Evolutionary conservation across 257 asterid species (phyloP).

Genomic region (Penstemon davidsonii): DNA sequence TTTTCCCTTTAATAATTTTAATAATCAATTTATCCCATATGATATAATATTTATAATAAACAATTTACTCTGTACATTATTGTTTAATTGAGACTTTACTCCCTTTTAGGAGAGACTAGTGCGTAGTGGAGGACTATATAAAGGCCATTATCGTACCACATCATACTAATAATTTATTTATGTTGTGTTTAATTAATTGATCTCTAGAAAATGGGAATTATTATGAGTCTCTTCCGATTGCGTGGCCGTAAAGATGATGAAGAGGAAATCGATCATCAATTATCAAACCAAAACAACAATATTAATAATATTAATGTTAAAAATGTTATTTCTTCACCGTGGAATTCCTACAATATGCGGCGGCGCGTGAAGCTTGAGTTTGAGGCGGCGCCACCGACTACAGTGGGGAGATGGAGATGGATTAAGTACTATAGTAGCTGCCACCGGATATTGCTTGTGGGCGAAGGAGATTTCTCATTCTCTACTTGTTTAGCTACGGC

Average conservation of each 20-base stretch:
- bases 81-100: too few relatives aligned
- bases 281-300: too few relatives aligned
- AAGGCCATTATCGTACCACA: too few relatives aligned
- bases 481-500: constrained; percentile 21
- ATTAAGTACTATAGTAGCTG: constrained; percentile 16
- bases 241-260: background rate
- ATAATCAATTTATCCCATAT: too few relatives aligned
- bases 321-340: background rate
- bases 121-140: too few relatives aligned
- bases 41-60: too few relatives aligned
- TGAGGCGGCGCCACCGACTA: background rate
- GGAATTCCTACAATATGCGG: background rate
- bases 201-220: constrained; percentile 22
- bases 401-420: constrained; percentile 5
- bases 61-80: too few relatives aligned
- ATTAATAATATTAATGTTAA: too few relatives aligned
- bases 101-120: too few relatives aligned
- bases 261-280: background rate
- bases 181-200: background rate
- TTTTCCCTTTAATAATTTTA: too few relatives aligned
- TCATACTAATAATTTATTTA: too few relatives aligned
- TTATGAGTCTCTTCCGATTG: background rate
- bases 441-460: constrained; percentile 26
- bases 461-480: constrained; percentile 36
- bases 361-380: background rate